Base-by-base conservation (phyloP, 352 stramenopile species). In the Pythium oligandrum region DNA sequence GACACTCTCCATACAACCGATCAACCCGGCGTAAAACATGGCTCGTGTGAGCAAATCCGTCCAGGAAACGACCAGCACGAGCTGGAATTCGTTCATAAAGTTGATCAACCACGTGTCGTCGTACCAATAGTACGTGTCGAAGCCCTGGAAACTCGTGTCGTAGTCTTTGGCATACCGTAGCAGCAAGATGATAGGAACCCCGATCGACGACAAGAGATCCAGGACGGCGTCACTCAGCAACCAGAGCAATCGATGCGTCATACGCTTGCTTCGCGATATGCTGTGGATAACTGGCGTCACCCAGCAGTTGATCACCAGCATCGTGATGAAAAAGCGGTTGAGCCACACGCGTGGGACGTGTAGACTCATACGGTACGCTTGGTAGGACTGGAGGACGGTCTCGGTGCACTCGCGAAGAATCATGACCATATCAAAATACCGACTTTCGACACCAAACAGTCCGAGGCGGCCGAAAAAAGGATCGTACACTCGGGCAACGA, bases 281-380 rank as follows among this genome's bases (percentile, higher is more conserved):
- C 5, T 2, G 31, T 62, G 48, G 3, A 62, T 33, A 1, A 53
- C 6, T 6, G 55, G 55, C 2, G 12, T 57, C 4, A 31, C 30
- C 26, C 36, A 43, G 43, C 55, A 57, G 44, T 54, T 62, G 9
- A 54, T 4, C 4, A 62, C 55, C 26, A 62, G 39, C 0, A 62
- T 10, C 2, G 6, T 30, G n/a, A 63, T 44, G 6, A 48, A 49
- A 26, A 53, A 33, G 0, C 31, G 6, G 40, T 58, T 58, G 40
- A 63, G 56, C 56, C 56, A 63, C 33, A 45, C 38, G 2, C 56
- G 56, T 0, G 56, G 56, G 0, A 63, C 44, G 40, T 51, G 45
- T 17, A 39, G 37, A 30, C 42, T 53, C 48, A 62, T 53, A 8
- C 40, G 43, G 37, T 62, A 62, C 34, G 48, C 55, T n/a, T 57